Conservation (phyloP, 2,329 filamentous ascomycete genomes). For the Akanthomyces muscarius region DNA sequence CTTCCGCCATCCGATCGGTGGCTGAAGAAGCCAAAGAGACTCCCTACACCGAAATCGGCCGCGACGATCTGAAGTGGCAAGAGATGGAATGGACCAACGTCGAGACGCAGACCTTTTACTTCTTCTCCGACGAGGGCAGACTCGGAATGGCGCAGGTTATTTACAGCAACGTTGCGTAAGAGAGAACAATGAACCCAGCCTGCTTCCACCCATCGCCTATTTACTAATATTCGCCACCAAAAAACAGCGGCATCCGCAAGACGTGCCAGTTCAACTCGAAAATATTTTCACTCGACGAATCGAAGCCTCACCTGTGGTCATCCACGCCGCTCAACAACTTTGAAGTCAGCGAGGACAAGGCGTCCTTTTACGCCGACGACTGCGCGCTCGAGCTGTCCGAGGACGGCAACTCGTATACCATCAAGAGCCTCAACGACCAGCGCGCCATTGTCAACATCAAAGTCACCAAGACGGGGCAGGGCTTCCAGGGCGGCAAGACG, state of each 20-base stretch:
- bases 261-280: slow-evolving; percentile 95
- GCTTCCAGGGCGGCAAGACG: slow-evolving; percentile 79
- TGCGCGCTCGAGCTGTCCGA: slow-evolving; percentile 81
- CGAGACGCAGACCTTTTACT: slow-evolving; percentile 93
- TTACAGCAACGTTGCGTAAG: slow-evolving; percentile 95
- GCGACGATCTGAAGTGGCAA: slow-evolving; percentile 78
- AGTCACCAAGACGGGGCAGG: slow-evolving; percentile 69
- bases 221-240: slow-evolving; percentile 24
- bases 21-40: slow-evolving; percentile 72
- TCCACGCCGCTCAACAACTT: slow-evolving; percentile 74
- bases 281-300: slow-evolving; percentile 72
- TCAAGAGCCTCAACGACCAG: slow-evolving; percentile 86
- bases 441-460: slow-evolving; percentile 81
- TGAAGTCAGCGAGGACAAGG: slow-evolving; percentile 79
- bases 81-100: slow-evolving; percentile 80
- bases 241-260: slow-evolving; percentile 74
- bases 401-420: slow-evolving; percentile 75
- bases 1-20: slow-evolving; percentile 80
- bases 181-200: not conserved
- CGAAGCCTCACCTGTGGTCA: slow-evolving; percentile 76
- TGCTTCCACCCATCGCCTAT: not conserved
- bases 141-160: slow-evolving; percentile 84
- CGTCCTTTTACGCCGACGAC: slow-evolving; percentile 80
- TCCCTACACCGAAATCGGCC: slow-evolving; percentile 74
- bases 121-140: slow-evolving; percentile 73